These are phyloP conservation scores for Apiotrichum siamense DNA, from an alignment of 1,284 basidiomycete species.

Conservation along the genomic window DNA sequence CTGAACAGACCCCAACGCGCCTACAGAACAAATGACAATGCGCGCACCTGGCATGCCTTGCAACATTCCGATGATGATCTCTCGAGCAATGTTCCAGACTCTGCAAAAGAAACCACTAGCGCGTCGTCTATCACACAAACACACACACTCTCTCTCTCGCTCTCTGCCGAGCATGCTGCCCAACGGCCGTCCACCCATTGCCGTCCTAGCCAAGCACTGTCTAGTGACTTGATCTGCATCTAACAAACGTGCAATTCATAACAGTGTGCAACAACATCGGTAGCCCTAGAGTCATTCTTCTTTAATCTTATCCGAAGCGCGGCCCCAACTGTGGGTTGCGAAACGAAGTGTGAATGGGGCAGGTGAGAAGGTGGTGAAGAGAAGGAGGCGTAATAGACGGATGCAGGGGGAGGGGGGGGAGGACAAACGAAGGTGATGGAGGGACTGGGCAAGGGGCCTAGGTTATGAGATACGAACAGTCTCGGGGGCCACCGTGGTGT, in stretches of 20 bases:
- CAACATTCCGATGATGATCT: too few relatives aligned
- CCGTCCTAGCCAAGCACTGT: too few relatives aligned
- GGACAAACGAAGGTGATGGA: background rate
- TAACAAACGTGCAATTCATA: slow-evolving; percentile 3
- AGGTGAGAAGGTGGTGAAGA: background rate
- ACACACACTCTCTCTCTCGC: too few relatives aligned
- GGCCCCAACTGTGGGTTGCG: background rate
- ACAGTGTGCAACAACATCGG: slow-evolving; percentile 6
- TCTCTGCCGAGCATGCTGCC: too few relatives aligned
- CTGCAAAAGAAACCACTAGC: too few relatives aligned
- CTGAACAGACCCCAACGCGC: too few relatives aligned
- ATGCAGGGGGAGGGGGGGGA: background rate
- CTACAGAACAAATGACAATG: too few relatives aligned
- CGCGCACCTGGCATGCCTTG: too few relatives aligned
- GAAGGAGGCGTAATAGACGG: background rate
- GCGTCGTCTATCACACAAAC: too few relatives aligned
- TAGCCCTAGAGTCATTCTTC: background rate
- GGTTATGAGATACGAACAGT: slow-evolving; percentile 6
- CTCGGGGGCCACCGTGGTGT: slow-evolving; percentile 37
- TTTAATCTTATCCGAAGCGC: slow-evolving; percentile 2
- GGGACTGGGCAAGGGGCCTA: background rate
- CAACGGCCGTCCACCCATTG: too few relatives aligned
- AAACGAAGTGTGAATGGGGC: background rate
- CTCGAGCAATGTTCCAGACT: too few relatives aligned
- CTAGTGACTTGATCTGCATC: too few relatives aligned